Evolutionary conservation across 2,329 filamentous ascomycete genomes (phyloP), one percentile per base, ranked within the genome.

Genomic region (Botrytis pseudocinerea): DNA sequence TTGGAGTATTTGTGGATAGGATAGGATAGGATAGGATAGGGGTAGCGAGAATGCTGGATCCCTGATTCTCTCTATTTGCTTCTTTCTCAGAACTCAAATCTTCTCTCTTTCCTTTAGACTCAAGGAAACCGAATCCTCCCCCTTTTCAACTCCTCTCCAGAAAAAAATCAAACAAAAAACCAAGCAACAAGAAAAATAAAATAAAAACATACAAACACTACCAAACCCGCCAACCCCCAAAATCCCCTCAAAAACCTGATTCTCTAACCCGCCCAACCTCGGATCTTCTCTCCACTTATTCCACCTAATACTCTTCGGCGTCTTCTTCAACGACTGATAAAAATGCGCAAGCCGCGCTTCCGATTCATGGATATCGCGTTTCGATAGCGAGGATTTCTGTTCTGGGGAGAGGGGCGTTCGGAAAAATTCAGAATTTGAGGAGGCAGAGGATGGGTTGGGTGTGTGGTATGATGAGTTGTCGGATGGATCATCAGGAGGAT

Each of bases 281-380:
- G 66, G 25, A 44, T 69, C 54, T 2, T 32, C 22, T 7, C 66
- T 51, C 46, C 46, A 69, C 57, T 60, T 69, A 25, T 69, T 69
- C 10, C 12, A 0, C 0, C 66, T 51, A 8, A 69, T 25, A 4
- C 22, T 38, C 18, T 66, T 66, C 5, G 28, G 44, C 1, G 9
- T 35, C 18, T 38, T 51, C 22, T 2, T 5, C 10, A 66, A 28
- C 18, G 28, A 25, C 7, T 22, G 28, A 25, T n/a, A 22, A 32
- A n/a, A 66, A 35, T 48, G 18, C 32, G 35, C 64, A 2, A 66
- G 28, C 1, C 46, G 28, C 16, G 7, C 6, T 51, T 66, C 64
- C 4, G 44, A 20, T 51, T n/a, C 44, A 9, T 1, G 1, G 5
- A 64, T 32, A 7, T 63, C 61, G 22, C 25, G 25, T 25, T 38